Base-by-base conservation (phyloP, 345 rosid species). In the Mangifera indica region DNA sequence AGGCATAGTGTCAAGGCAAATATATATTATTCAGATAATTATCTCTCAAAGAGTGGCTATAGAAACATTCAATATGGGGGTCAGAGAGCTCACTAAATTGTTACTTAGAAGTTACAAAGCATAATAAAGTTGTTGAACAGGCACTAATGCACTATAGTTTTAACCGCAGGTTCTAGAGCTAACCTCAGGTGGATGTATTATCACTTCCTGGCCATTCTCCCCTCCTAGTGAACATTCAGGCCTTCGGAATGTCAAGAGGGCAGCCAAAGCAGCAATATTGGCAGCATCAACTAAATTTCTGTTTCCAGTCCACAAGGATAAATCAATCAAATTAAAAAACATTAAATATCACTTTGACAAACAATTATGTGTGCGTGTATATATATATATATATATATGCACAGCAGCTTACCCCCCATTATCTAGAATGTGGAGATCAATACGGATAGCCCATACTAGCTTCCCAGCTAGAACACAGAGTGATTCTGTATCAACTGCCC, bases 251-350 rank as follows among this genome's bases (percentile, higher is more conserved):
- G 98, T 89, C 84, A 89, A 75, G 21, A 95, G 86, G 21, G 98
- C 89, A 60, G 96, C 93, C 83, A 91, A 80, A 29, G 98, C 99
- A 78, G 97, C 99, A 77, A 95, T 80, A 76, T 95, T 91, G 71
- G 99, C 96, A 74, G 98, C 97, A 83, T 95, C 98, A 72, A 92
- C 92, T 78, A 95, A 90, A 82, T 95, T 92, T 62, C 98, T 91
- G 84, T 72, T 79, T 57, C 75, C 76, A 11, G 5, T 73, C 7
- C 29, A 76, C 26, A 48, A 56, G 32, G 29, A 54, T 5, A 73
- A 51, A 18, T n/a, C 68, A 56, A 70, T 62, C 64, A 63, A 20
- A 22, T 10, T 1, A 29, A 29, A 29, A 29, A 29, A 29, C 34
- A 12, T 37, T 40, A 13, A 8, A 60, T 40, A 51, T 21, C 54